Base-by-base conservation (phyloP, 108 stramenopile genomes). In the Schizochytrium sp. region DNA sequence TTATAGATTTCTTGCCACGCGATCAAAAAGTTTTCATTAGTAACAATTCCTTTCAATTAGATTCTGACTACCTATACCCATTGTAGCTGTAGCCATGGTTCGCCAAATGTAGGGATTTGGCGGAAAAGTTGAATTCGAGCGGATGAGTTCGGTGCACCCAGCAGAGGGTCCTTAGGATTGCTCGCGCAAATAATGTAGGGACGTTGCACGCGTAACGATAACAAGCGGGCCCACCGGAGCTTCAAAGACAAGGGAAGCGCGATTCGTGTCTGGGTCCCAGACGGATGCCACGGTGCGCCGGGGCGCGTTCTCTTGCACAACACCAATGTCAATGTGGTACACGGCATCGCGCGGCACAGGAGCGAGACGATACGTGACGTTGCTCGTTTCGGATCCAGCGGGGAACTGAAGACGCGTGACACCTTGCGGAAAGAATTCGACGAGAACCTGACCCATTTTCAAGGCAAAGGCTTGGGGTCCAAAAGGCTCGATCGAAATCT, bases 401-500 rank as follows among this genome's bases (percentile, higher is more conserved):
- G 76, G 48, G 2, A 83, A 53, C 23, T 23, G 45, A 10, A 83
- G 76, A 83, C 76, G 76, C 51, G 88, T 69, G 60, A 43, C 41
- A 5, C 25, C 12, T 19, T 5, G 23, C 41, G 88, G 88, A 44
- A n/a, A 12, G 43, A 88, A 88, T 3, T 88, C 88, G 25, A 69
- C 63, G 60, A 69, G 5, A 14, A 69, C 43, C 21, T 88, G 34
- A 43, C 45, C 60, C 43, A 63, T 60, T 5, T 60, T 5, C n/a
- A 43, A 89, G 8, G 45, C 19, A 76, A 89, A 89, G 25, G 1
- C 44, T 10, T n/a, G 5, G 21, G 88, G 34, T 5, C 34, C 72
- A 55, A 91, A 88, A 8, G 91, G 91, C 18, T 88, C 34, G n/a
- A 91, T 59, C 2, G 6, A n/a, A 29, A 91, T 53, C 25, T 72